Evolutionary conservation across 2,329 filamentous ascomycete genomes (phyloP).

Genomic region (Aspergillus ochraceus): DNA sequence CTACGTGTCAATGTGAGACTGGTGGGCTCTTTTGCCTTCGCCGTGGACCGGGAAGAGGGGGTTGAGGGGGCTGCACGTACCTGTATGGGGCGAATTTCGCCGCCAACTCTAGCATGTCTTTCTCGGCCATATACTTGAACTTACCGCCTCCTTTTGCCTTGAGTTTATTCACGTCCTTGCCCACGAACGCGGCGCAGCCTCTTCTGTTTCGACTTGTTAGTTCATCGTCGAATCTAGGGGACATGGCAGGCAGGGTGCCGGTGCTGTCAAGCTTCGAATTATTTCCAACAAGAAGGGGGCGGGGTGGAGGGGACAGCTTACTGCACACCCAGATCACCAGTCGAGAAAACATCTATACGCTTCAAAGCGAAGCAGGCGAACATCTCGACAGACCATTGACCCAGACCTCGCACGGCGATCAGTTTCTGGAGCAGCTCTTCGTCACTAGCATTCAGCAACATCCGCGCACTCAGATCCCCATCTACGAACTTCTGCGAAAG

Average conservation of each 20-base stretch:
- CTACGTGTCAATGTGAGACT: slow-evolving; percentile 45
- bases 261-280: background rate
- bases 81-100: slow-evolving; percentile 80
- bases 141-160: slow-evolving; percentile 79
- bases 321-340: slow-evolving; percentile 91
- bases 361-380: slow-evolving; percentile 96
- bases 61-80: slow-evolving; percentile 40
- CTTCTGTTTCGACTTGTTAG: slow-evolving; percentile 46
- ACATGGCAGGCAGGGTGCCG: background rate
- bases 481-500: slow-evolving; percentile 76
- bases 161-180: slow-evolving; percentile 78
- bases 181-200: slow-evolving; percentile 86
- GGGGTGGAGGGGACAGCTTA: slow-evolving; percentile 36
- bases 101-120: slow-evolving; percentile 83
- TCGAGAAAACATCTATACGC: slow-evolving; percentile 88
- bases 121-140: slow-evolving; percentile 97
- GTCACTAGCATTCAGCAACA: slow-evolving; percentile 77
- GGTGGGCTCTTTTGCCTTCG: background rate
- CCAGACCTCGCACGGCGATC: slow-evolving; percentile 82
- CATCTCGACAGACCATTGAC: slow-evolving; percentile 94
- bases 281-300: background rate
- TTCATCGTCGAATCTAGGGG: background rate
- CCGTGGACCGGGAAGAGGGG: background rate
- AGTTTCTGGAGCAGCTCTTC: slow-evolving; percentile 82
- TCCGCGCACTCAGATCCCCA: slow-evolving; percentile 72